Percentiles rank a stretch among this genome's conserved stretches.
These are phyloP conservation scores for Anacardium occidentale DNA, from an alignment of 345 rosid species.

Conservation along the genomic window DNA sequence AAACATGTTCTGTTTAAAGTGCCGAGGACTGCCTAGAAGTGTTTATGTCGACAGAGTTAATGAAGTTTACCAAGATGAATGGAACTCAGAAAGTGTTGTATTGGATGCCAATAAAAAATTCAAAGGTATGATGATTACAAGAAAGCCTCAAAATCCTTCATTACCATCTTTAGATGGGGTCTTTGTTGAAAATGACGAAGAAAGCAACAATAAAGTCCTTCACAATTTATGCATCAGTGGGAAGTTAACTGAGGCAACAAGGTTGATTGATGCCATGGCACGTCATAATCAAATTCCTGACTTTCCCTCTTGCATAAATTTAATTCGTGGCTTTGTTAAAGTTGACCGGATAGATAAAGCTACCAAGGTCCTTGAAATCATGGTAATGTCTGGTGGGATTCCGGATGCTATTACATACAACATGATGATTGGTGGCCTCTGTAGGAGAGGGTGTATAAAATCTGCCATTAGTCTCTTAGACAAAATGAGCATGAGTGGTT, in stretches of 20 bases:
- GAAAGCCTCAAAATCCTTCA: slow-evolving; percentile 27
- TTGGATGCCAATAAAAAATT: slow-evolving; percentile 24
- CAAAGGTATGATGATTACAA: slow-evolving; percentile 27
- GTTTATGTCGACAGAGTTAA: slow-evolving; percentile 35
- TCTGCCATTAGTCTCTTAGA: slow-evolving; percentile 60
- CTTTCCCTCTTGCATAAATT: slow-evolving; percentile 63
- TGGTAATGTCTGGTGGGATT: slow-evolving; percentile 85
- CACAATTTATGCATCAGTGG: slow-evolving; percentile 53
- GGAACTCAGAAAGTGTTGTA: slow-evolving; percentile 34
- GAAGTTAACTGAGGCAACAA: slow-evolving; percentile 50
- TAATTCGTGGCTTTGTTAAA: slow-evolving; percentile 63
- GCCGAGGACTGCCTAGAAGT: slow-evolving; percentile 36
- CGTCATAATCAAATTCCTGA: slow-evolving; percentile 75
- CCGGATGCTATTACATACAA: slow-evolving; percentile 79
- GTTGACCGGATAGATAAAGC: slow-evolving; percentile 62
- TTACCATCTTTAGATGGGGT: slow-evolving; percentile 40
- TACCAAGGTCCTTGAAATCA: slow-evolving; percentile 46
- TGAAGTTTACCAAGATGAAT: slow-evolving; percentile 41
- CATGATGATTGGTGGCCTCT: slow-evolving; percentile 69
- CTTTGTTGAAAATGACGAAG: slow-evolving; percentile 50
- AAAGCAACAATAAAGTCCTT: slow-evolving; percentile 65
- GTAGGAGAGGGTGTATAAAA: slow-evolving; percentile 54
- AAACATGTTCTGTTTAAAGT: slow-evolving; percentile 26
- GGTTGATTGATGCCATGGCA: slow-evolving; percentile 69
- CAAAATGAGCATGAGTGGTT: slow-evolving; percentile 79